phyloP scores from a whole-genome alignment of 768 basidiomycete species.

The Asterophora lycoperdoides region DNA sequence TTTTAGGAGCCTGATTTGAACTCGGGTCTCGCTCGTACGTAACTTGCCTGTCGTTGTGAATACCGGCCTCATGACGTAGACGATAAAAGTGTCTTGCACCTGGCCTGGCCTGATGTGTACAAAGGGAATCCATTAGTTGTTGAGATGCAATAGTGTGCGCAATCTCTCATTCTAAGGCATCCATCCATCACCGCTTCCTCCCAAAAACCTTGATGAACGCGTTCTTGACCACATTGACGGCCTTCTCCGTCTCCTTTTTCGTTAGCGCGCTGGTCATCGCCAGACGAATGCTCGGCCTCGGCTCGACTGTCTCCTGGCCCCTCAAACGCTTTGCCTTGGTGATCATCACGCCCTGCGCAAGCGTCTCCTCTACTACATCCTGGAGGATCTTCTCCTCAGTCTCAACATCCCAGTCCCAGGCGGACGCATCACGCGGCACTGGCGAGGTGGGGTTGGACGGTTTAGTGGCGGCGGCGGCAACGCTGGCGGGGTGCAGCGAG shows the following conservation, averaged over 20 bases:
- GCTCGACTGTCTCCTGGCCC: constrained; percentile 80
- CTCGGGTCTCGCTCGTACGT: too few relatives aligned
- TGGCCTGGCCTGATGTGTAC: too few relatives aligned
- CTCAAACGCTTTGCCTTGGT: constrained; percentile 79
- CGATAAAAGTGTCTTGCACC: too few relatives aligned
- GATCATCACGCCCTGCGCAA: constrained; percentile 78
- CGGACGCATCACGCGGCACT: constrained; percentile 40
- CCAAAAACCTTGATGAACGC: constrained; percentile 72
- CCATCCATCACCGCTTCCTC: constrained; percentile 40
- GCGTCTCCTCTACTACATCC: constrained; percentile 86
- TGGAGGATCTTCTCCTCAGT: constrained; percentile 80
- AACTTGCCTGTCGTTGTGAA: too few relatives aligned
- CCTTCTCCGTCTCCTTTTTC: constrained; percentile 91
- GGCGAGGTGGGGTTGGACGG: constrained; percentile 47
- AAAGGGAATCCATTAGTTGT: too few relatives aligned
- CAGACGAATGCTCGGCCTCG: constrained; percentile 81
- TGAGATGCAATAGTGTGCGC: too few relatives aligned
- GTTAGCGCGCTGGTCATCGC: constrained; percentile 74
- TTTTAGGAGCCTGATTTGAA: too few relatives aligned
- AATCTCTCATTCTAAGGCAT: too few relatives aligned
- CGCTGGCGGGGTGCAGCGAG: constrained; percentile 21
- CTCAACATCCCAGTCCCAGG: constrained; percentile 55
- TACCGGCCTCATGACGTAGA: too few relatives aligned
- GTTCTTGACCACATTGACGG: constrained; percentile 66
- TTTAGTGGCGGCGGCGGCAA: constrained; percentile 28